These are phyloP conservation scores for Papiliotrema flavescens DNA, from an alignment of 1,284 basidiomycete species.

Conservation along the genomic window DNA sequence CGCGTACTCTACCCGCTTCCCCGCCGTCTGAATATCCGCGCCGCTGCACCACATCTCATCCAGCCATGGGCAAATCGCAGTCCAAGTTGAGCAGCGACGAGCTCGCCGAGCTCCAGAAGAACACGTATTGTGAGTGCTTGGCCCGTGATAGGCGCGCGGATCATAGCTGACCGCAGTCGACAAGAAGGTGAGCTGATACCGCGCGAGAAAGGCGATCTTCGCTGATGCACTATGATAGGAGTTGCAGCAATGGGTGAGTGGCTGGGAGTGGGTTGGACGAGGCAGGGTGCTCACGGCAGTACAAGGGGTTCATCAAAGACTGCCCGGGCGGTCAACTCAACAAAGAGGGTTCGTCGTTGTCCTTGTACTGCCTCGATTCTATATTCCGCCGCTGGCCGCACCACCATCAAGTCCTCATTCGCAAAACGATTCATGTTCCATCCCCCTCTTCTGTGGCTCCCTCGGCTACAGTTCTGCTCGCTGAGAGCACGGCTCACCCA, in stretches of 20 bases:
- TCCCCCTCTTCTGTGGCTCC: not conserved
- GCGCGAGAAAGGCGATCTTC: not conserved
- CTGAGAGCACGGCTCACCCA: conserved; percentile 3
- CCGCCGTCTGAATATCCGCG: too few species aligned
- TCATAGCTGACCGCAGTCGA: conserved; percentile 64
- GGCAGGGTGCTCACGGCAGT: conserved; percentile 53
- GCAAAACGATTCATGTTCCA: too few species aligned
- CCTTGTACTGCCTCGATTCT: too few species aligned
- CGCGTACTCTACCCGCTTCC: too few species aligned
- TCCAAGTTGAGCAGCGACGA: conserved; percentile 94
- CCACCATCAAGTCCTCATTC: too few species aligned
- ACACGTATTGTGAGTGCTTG: conserved; percentile 83
- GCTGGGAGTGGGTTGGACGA: not conserved
- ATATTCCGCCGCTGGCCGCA: too few species aligned
- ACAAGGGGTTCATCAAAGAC: conserved; percentile 99
- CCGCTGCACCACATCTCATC: too few species aligned
- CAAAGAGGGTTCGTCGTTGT: conserved; percentile 60
- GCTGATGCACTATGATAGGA: conserved; percentile 53
- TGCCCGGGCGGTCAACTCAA: conserved; percentile 96
- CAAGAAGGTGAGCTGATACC: conserved; percentile 63
- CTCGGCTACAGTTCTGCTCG: not conserved
- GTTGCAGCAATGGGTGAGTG: conserved; percentile 84
- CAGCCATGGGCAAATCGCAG: conserved; percentile 83
- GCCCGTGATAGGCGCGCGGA: not conserved
- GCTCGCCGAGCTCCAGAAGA: conserved; percentile 92